Evolutionary conservation across 768 basidiomycete species (phyloP).

Genomic region (Lactarius vividus): DNA sequence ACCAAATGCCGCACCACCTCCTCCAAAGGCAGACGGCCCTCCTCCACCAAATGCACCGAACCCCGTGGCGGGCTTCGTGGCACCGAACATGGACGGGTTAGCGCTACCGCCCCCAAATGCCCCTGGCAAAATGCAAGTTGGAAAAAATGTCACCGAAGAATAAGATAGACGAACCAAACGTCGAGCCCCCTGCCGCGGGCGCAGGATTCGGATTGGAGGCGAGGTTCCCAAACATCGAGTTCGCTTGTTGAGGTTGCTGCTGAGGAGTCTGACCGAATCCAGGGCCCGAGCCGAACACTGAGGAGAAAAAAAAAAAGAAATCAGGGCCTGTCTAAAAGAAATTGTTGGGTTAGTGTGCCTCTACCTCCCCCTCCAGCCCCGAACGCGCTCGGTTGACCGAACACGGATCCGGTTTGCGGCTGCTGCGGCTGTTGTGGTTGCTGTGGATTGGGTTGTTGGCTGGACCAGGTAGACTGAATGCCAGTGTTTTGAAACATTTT

Average conservation of each 20-base stretch:
- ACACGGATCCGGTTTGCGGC: slow-evolving; percentile 46
- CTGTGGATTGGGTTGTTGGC: slow-evolving; percentile 63
- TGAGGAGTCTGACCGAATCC: slow-evolving; percentile 49
- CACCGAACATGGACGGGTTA: slow-evolving; percentile 55
- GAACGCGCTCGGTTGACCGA: slow-evolving; percentile 70
- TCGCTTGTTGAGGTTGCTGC: slow-evolving; percentile 57
- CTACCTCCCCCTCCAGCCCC: slow-evolving; percentile 53
- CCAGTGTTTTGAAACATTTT: slow-evolving; percentile 58
- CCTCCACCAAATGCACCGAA: slow-evolving; percentile 76
- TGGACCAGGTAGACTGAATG: slow-evolving; percentile 65
- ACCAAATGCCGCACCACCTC: slow-evolving; percentile 45
- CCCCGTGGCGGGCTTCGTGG: slow-evolving; percentile 65
- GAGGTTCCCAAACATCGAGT: slow-evolving; percentile 79
- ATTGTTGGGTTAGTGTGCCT: slow-evolving; percentile 26
- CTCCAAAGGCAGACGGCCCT: slow-evolving; percentile 51
- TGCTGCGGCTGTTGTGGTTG: slow-evolving; percentile 52
- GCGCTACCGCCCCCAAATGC: slow-evolving; percentile 38
- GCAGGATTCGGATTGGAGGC: slow-evolving; percentile 35
- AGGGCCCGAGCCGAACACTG: slow-evolving; percentile 42
- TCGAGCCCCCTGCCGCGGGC: slow-evolving; percentile 36
- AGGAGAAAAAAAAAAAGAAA: slow-evolving; percentile 18
- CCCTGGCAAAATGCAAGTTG: slow-evolving; percentile 32
- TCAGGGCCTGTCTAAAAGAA: slow-evolving; percentile 14
- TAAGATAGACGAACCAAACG: slow-evolving; percentile 37
- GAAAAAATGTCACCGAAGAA: slow-evolving; percentile 15